Base-by-base conservation (phyloP, 1,284 basidiomycete species). In the Malassezia dermatis region DNA sequence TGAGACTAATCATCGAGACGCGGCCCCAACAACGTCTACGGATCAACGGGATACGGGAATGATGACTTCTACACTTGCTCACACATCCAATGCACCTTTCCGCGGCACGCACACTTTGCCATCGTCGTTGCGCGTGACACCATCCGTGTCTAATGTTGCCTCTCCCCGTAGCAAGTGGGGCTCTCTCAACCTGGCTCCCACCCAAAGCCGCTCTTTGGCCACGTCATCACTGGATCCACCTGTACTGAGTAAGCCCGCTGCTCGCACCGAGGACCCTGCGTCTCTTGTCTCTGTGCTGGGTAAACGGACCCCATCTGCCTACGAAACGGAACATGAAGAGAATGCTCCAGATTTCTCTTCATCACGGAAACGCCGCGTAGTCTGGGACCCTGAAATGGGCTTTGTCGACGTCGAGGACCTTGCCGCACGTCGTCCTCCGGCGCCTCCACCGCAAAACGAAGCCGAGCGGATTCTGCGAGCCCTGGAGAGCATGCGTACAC, bases 391-490 rank as follows among this genome's bases (percentile, higher is more conserved):
- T 4, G 62, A 64, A 34, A 53, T 66, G 35, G 69, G 69, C 19
- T 72, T 72, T 51, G 57, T 72, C 39, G 65, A 65, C 31, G 59
- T 60, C 27, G 63, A 71, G 34, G 66, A 69, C 51, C 62, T 67
- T 46, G 62, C 61, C 30, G 63, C 66, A 1, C 59, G 63, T 13
- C 61, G 65, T 30, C 65, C 65, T 1, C 61, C 52, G 30, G 56
- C 61, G 15, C 67, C 75, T 1, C 53, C 67, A 12, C 75, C 75
- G 11, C 73, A 71, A 56, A 76, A 76, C 54, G 75, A 76, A 51
- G 75, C 75, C 2, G 75, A 76, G 53, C 64, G 75, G n/a, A 69
- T 76, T 12, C 59, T 76, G 31, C 67, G 74, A 43, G 73, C 75
- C 1, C 69, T 76, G 35, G 75, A 76, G 45, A 69, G 66, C 12